Conservation (phyloP, 768 basidiomycete species). For the Pleurotus salmoneostramineus region DNA sequence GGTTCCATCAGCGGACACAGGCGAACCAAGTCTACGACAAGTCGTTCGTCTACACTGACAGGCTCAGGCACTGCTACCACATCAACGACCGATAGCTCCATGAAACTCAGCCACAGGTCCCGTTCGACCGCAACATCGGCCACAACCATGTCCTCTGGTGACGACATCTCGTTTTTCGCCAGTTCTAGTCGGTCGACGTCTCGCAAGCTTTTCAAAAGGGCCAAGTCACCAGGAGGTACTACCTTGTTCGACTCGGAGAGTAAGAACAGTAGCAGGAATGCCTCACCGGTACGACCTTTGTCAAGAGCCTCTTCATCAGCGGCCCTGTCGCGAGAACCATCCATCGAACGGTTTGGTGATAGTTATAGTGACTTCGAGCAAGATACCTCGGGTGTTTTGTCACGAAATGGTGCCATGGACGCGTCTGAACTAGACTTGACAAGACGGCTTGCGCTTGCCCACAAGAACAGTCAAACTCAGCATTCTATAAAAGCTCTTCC, state of each 20-base stretch:
- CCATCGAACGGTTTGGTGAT: slow-evolving; percentile 12
- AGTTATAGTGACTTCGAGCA: slow-evolving; percentile 43
- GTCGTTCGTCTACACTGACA: slow-evolving; percentile 57
- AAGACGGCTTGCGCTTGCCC: slow-evolving; percentile 75
- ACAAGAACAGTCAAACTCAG: slow-evolving; percentile 81
- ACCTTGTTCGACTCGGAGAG: slow-evolving; percentile 21
- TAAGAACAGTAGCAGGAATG: slow-evolving; percentile 35
- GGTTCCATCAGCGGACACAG: slow-evolving; percentile 66
- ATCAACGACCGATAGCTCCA: slow-evolving; percentile 60
- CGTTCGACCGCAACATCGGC: slow-evolving; percentile 62
- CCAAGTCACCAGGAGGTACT: slow-evolving; percentile 35
- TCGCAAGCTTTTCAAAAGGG: slow-evolving; percentile 38
- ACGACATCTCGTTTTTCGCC: slow-evolving; percentile 53
- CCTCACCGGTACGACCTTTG: slow-evolving; percentile 32
- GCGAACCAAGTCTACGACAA: slow-evolving; percentile 64
- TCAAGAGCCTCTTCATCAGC: slow-evolving; percentile 6
- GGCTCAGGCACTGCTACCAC: slow-evolving; percentile 60
- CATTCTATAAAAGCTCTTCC: slow-evolving; percentile 39
- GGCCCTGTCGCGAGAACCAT: slow-evolving; percentile 39
- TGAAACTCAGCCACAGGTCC: slow-evolving; percentile 70
- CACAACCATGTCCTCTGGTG: slow-evolving; percentile 56
- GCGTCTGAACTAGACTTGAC: slow-evolving; percentile 75
- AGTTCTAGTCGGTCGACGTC: slow-evolving; percentile 38
- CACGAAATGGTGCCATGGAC: slow-evolving; percentile 37
- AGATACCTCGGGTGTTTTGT: slow-evolving; percentile 32